phyloP scores from a whole-genome alignment of 2,329 filamentous ascomycete genomes.

The Sordariomycetes sp. region DNA sequence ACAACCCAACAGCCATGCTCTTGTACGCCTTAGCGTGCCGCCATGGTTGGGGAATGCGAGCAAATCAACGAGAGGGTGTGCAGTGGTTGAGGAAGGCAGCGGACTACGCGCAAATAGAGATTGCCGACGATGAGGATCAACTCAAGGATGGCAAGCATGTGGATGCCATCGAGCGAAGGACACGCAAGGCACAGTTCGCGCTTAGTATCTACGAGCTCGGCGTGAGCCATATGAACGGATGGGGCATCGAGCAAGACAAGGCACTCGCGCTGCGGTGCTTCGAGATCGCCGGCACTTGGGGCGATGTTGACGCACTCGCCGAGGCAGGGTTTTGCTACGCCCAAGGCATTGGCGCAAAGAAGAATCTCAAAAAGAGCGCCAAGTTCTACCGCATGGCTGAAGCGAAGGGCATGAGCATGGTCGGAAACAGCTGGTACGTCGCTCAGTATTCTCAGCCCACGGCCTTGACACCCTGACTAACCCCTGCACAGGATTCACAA shows the following conservation, averaged over 20 bases:
- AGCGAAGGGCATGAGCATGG: constrained; percentile 91
- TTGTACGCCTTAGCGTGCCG: constrained; percentile 90
- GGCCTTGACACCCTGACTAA: not conserved
- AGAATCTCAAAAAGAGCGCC: constrained; percentile 90
- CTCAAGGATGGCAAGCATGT: constrained; percentile 53
- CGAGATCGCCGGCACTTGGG: constrained; percentile 95
- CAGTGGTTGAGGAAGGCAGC: constrained; percentile 89
- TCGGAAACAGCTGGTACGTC: constrained; percentile 92
- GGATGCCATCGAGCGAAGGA: constrained; percentile 64
- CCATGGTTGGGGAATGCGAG: constrained; percentile 95
- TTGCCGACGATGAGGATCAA: constrained; percentile 70
- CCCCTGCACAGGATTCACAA: constrained; percentile 74
- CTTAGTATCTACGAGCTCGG: constrained; percentile 94
- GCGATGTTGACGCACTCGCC: constrained; percentile 85
- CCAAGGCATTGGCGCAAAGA: constrained; percentile 87
- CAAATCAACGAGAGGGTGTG: constrained; percentile 83
- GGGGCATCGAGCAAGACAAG: constrained; percentile 94
- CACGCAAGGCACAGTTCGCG: constrained; percentile 86
- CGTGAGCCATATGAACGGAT: constrained; percentile 95
- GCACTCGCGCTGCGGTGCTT: constrained; percentile 82
- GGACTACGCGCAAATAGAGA: constrained; percentile 71
- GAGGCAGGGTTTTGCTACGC: constrained; percentile 97
- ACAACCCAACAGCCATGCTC: constrained; percentile 89
- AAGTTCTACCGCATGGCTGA: constrained; percentile 86
- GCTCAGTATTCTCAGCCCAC: not conserved